Evolutionary conservation across 1,284 basidiomycete species (phyloP).

Genomic region (Taiwanofungus camphoratus): DNA sequence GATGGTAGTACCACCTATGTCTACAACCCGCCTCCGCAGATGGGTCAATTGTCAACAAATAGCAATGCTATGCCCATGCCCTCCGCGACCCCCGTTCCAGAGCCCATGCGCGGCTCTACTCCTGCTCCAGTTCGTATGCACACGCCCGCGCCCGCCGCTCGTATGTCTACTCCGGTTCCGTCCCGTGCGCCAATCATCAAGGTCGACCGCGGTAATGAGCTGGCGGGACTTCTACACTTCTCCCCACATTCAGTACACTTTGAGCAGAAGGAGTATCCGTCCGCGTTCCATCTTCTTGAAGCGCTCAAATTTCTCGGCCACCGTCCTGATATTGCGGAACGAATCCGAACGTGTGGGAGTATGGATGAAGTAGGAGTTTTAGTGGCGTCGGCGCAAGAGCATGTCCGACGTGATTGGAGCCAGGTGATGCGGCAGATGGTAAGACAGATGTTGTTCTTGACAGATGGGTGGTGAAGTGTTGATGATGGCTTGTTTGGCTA

Average conservation of each 20-base stretch:
- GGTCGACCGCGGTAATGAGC: constrained; percentile 18
- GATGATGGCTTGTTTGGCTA: neutral
- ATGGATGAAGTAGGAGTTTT: constrained; percentile 46
- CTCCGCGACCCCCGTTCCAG: neutral
- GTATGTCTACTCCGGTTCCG: constrained; percentile 7
- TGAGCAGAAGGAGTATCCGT: constrained; percentile 47
- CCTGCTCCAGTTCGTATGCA: constrained; percentile 6
- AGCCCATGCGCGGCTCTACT: constrained; percentile 5
- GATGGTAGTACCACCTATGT: constrained; percentile 16
- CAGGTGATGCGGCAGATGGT: constrained; percentile 43
- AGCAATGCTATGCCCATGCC: constrained; percentile 3
- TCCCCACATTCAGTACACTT: constrained; percentile 52
- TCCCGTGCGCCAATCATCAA: constrained; percentile 8
- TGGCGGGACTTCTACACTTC: constrained; percentile 48
- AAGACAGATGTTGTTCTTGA: constrained; percentile 12
- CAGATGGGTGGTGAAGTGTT: neutral
- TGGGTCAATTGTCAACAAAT: neutral
- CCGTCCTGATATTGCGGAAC: constrained; percentile 44
- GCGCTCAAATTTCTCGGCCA: constrained; percentile 55
- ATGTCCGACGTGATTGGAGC: constrained; percentile 48
- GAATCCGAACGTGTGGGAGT: constrained; percentile 39
- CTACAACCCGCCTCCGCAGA: constrained; percentile 14
- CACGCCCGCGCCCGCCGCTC: constrained; percentile 7
- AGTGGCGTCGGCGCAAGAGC: constrained; percentile 33
- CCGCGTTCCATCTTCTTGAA: constrained; percentile 61